phyloP scores from a whole-genome alignment of 192 early-diverging fungal species.

The Umbelopsis ramanniana region DNA sequence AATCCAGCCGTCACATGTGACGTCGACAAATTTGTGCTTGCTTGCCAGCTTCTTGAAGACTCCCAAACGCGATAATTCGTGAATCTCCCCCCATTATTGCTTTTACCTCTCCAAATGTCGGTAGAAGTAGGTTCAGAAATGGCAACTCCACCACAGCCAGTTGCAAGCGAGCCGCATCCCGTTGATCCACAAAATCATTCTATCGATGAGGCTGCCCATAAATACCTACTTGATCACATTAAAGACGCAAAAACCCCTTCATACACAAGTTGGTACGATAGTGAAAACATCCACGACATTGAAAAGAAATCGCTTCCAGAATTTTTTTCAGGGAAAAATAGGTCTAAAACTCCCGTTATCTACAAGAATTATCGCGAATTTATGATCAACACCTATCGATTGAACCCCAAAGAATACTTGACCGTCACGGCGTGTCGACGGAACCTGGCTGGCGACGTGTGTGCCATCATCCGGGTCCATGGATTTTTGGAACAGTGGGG shows the following conservation, averaged over 20 bases:
- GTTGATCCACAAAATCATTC: constrained; percentile 2
- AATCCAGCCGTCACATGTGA: not conserved
- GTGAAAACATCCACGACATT: constrained; percentile 80
- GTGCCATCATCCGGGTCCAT: constrained; percentile 98
- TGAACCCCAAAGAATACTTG: constrained; percentile 95
- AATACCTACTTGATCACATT: constrained; percentile 69
- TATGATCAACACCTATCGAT: constrained; percentile 97
- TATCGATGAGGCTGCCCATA: constrained; percentile 69
- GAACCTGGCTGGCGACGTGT: constrained; percentile 98
- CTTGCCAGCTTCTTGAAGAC: too few relatives aligned
- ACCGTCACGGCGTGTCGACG: constrained; percentile 97
- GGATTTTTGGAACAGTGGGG: constrained; percentile 99
- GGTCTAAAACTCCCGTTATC: constrained; percentile 88
- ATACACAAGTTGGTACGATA: constrained; percentile 95
- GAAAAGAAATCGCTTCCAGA: constrained; percentile 91
- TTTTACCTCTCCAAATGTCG: not conserved
- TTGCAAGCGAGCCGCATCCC: not conserved
- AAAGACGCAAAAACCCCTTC: constrained; percentile 79
- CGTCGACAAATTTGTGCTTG: not conserved
- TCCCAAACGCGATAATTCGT: too few relatives aligned
- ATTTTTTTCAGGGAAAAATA: constrained; percentile 94
- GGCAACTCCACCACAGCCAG: not conserved
- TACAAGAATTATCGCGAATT: constrained; percentile 98
- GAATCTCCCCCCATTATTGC: too few relatives aligned
- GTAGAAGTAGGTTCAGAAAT: constrained; percentile 4